A percentile compares a stretch with the other conserved stretches of the same genome.
These are phyloP conservation scores for Rhipidocladum racemiflorum DNA, from an alignment of 176 grass and related monocot species.

Conservation along the genomic window DNA sequence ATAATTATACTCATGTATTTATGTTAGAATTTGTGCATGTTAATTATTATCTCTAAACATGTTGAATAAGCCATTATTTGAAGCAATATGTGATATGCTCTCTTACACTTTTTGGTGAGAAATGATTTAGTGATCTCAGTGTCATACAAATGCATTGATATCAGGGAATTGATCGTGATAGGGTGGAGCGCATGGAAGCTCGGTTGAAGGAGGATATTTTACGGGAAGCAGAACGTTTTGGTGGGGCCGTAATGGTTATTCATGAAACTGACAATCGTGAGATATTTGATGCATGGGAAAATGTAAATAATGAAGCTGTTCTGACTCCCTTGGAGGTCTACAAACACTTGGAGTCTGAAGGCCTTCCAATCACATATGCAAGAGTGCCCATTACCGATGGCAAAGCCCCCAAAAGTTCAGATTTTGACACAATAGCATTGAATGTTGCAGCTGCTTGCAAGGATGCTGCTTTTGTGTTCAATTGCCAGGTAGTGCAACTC, in stretches of 20 bases:
- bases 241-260: conserved; percentile 90
- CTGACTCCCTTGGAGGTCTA: conserved; percentile 92
- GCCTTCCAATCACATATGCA: conserved; percentile 87
- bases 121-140: conserved; percentile 18
- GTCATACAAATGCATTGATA: conserved; percentile 15
- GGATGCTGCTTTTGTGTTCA: conserved; percentile 82
- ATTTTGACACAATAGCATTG: conserved; percentile 82
- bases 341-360: conserved; percentile 74
- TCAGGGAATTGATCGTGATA: conserved; percentile 83
- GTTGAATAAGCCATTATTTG: conserved; percentile 14
- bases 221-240: conserved; percentile 69
- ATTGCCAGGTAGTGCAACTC: conserved; percentile 74
- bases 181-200: conserved; percentile 98
- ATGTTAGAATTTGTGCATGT: conserved; percentile 10
- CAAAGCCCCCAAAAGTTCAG: conserved; percentile 98
- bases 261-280: conserved; percentile 82
- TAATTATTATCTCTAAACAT: conserved; percentile 23
- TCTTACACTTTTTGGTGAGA: not conserved
- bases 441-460: conserved; percentile 72
- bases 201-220: conserved; percentile 95
- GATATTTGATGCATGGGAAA: conserved; percentile 95
- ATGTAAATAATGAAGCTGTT: conserved; percentile 73
- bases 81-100: not conserved
- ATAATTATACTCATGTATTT: conserved; percentile 17
- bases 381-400: conserved; percentile 98